A percentile compares a stretch with the other conserved stretches of the same genome.
Conservation (phyloP, 768 basidiomycete species). For the Chlorophyllum brunneum region DNA sequence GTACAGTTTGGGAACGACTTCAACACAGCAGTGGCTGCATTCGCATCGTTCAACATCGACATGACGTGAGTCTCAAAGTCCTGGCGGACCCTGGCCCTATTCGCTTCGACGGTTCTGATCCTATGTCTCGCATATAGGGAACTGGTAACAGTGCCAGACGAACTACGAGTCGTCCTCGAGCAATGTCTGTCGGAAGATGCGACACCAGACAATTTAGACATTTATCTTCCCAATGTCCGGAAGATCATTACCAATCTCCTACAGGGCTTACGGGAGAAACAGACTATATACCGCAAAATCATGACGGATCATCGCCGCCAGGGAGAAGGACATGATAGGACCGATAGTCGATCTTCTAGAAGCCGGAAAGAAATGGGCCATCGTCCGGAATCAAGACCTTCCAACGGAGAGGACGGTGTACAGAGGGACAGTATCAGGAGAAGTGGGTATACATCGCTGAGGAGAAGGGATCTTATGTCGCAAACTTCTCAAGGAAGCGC, state of each 20-base stretch:
- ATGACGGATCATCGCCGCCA: conserved; percentile 60
- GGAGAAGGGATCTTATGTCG: conserved; percentile 23
- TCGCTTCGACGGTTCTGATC: neutral
- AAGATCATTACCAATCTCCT: conserved; percentile 90
- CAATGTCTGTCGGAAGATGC: conserved; percentile 91
- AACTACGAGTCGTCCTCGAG: conserved; percentile 86
- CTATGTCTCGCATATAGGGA: conserved; percentile 51
- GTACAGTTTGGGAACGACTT: conserved; percentile 97
- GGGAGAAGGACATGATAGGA: conserved; percentile 46
- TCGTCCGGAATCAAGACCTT: conserved; percentile 44
- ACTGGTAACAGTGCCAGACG: conserved; percentile 81
- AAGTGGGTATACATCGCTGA: conserved; percentile 23
- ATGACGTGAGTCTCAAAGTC: conserved; percentile 78
- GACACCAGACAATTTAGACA: conserved; percentile 75
- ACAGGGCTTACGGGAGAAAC: conserved; percentile 89
- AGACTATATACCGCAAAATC: conserved; percentile 79
- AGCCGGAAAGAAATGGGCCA: conserved; percentile 41
- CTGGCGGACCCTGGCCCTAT: no score
- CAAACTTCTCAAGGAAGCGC: conserved; percentile 33
- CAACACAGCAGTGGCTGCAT: conserved; percentile 89
- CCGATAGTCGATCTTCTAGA: conserved; percentile 57
- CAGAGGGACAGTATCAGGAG: conserved; percentile 31
- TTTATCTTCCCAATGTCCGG: conserved; percentile 88
- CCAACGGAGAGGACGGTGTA: conserved; percentile 32
- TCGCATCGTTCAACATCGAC: conserved; percentile 77